Base-by-base conservation (phyloP, 164 flowering plant genomes). In the Protea cynaroides region DNA sequence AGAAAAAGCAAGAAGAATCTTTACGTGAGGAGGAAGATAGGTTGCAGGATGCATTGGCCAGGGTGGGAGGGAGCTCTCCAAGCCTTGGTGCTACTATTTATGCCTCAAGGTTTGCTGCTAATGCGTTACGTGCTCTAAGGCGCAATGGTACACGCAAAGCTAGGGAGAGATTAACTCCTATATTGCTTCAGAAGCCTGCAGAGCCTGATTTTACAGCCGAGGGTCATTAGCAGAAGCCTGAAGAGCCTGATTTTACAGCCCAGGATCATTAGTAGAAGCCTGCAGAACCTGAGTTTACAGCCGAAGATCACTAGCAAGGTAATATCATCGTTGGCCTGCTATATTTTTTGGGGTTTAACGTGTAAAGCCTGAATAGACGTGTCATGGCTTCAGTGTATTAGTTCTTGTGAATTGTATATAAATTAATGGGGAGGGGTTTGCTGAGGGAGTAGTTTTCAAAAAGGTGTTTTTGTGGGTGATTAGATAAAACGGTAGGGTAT, bases 21-120 rank as follows among this genome's bases (percentile, higher is more conserved):
- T 79, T 89, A 13, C 75, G 69, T 25, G 88, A 74, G 64, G 92
- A 89, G 69, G 98, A 92, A 73, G 79, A 78, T 36, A 76, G 84
- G 71, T 73, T 92, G 72, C 84, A 83, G 70, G 83, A 81, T 64
- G 94, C 92, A 51, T 71, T 89, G 73, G 86, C 86, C 2, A 81
- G 69, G 54, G 81, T 67, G 2, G 82, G 80, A 38, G 82, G 82
- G 21, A 83, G 72, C 66, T 82, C 90, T 0, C 89, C 87, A 0
- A 89, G 94, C 73, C 77, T 90, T 12, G 92, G 94, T 9, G 97
- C 92, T 57, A 83, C 97, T 50, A 84, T 88, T 29, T 90, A 86
- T 58, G 94, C 92, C 3, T 84, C 97, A 6, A 65, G 86, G n/a
- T 88, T 90, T 57, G 97, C 97, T 40, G 95, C 89, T 15, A 90